Evolutionary conservation across 2,329 filamentous ascomycete genomes (phyloP), one percentile per base, ranked within the genome.

Genomic region (Knoxdaviesia proteae): DNA sequence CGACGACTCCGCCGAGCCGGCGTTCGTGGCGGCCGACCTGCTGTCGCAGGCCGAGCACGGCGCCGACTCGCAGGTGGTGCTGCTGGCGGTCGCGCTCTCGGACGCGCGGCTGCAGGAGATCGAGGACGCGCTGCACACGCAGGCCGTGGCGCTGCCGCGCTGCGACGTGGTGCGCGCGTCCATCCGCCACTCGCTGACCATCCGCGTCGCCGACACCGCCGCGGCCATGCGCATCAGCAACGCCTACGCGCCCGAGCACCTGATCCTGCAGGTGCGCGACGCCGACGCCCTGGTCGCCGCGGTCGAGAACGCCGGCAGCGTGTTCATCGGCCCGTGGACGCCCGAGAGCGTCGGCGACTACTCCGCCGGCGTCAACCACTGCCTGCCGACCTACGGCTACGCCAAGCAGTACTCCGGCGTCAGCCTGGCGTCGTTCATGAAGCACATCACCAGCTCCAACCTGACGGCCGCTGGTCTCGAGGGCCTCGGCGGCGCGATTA

Each of bases 371-470:
- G 90, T 98, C 37, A 98, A 98, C 60, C 90, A 98, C 66, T 92
- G 84, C 45, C 65, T 98, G 49, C 90, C 90, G 42, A 98, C 90
- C 0, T 98, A 96, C 56, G 90, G 90, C 36, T 98, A 93, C 54
- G 90, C 90, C 40, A 94, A 93, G 63, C 90, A 98, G 60, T 98
- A 98, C 65, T 94, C 86, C 5, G 90, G 90, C 42, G 90, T 98
- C 55, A 98, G 94, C 59, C 72, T 98, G 5, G 84, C 75, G 33
- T 96, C 88, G 3, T 98, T 94, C 62, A 73, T 94, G 58, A 98
- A 98, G 66, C 86, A 96, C 67, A 94, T 98, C 54, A 98, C 90
- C 35, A 90, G 83, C 63, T 84, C 86, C 0, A 83, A 93, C 58
- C 69, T 98, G 47, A 93, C 84, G 1, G 74, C 77, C 11, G 72